Percentiles rank a stretch among this genome's conserved stretches.
phyloP scores from a whole-genome alignment of 78 protist genomes.

The Tieghemostelium lacteum region DNA sequence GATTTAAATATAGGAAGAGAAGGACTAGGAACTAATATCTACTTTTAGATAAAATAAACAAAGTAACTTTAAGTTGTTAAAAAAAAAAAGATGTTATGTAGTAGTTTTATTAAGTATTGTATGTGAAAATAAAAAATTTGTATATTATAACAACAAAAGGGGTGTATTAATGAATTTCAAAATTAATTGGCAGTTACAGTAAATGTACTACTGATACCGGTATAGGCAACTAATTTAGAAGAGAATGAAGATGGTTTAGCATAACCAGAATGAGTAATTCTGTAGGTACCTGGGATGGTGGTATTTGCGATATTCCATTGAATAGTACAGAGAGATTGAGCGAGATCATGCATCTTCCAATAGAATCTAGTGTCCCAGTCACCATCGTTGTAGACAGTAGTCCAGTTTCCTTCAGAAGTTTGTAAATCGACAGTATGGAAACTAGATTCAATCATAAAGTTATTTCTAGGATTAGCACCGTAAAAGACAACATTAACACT shows the following conservation, averaged over 20 bases:
- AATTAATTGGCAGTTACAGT: no score
- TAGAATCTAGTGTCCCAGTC: slow-evolving; percentile 76
- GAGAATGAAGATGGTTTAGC: slow-evolving; percentile 46
- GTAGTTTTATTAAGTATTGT: no score
- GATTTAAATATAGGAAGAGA: no score
- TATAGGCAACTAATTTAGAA: slow-evolving; percentile 4
- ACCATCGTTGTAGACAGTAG: slow-evolving; percentile 59
- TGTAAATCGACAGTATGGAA: slow-evolving; percentile 68
- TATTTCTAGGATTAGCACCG: slow-evolving; percentile 82
- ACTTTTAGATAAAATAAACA: no score
- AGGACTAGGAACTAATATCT: no score
- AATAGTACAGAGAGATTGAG: slow-evolving; percentile 52
- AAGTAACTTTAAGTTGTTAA: no score
- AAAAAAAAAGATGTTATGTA: no score
- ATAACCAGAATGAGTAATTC: slow-evolving; percentile 73
- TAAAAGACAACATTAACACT: slow-evolving; percentile 64
- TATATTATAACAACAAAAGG: no score
- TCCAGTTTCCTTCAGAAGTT: slow-evolving; percentile 9
- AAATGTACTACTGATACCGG: slow-evolving; percentile 66
- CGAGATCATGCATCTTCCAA: slow-evolving; percentile 58
- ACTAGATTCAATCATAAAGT: slow-evolving; percentile 55
- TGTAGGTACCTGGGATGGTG: slow-evolving; percentile 66
- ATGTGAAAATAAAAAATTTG: no score
- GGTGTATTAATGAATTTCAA: no score
- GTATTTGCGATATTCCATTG: slow-evolving; percentile 73